These are phyloP conservation scores for Cladosporium velox DNA, from an alignment of 2,329 filamentous ascomycete genomes.

Conservation along the genomic window DNA sequence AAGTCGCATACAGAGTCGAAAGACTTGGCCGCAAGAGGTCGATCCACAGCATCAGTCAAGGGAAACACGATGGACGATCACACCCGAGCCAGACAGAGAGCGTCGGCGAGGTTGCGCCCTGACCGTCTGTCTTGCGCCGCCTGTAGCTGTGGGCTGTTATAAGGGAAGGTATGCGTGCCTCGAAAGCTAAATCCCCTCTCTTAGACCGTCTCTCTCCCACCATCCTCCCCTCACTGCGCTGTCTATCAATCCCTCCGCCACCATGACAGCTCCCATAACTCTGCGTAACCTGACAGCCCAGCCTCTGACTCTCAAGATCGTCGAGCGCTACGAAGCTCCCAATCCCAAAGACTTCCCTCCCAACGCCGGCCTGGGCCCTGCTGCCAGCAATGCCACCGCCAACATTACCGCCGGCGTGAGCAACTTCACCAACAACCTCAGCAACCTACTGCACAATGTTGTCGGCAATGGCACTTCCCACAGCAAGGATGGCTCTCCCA, in stretches of 20 bases:
- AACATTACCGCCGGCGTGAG: conserved; percentile 26
- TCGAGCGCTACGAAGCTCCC: conserved; percentile 71
- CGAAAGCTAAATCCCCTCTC: conserved; percentile 4
- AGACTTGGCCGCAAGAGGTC: conserved; percentile 4
- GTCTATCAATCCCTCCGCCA: not conserved
- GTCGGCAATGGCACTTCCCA: conserved; percentile 6
- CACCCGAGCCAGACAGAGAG: not conserved
- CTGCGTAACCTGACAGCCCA: conserved; percentile 25
- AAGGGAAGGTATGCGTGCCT: conserved; percentile 7
- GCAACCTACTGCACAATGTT: conserved; percentile 32
- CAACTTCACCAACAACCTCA: conserved; percentile 46
- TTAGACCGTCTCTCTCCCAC: not conserved
- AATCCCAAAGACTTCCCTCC: conserved; percentile 41
- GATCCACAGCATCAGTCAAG: conserved; percentile 17
- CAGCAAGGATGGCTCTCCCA: conserved; percentile 10
- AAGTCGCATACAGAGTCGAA: not conserved
- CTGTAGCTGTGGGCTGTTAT: not conserved
- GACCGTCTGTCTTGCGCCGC: conserved; percentile 1
- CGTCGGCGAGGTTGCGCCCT: not conserved
- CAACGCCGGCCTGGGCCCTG: conserved; percentile 23
- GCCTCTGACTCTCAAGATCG: conserved; percentile 68
- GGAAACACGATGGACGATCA: conserved; percentile 8
- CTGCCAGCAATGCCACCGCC: conserved; percentile 28
- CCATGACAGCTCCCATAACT: conserved; percentile 29
- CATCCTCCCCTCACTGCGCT: not conserved